Conservation (phyloP, 805 yeast species). For the Naumovozyma baii region DNA sequence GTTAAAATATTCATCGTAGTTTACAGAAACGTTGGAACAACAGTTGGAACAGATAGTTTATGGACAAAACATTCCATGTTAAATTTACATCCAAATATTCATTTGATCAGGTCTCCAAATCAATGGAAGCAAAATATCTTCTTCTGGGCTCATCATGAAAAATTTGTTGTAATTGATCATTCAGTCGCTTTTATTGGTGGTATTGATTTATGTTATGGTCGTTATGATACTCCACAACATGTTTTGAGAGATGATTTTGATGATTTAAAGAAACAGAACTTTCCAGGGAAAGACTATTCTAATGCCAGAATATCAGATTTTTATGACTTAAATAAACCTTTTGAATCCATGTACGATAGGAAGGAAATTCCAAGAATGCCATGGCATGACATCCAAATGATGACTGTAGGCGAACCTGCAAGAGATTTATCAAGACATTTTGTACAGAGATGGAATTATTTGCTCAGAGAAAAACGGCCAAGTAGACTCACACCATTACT, state of each 20-base stretch:
- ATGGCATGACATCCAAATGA: constrained; percentile 98
- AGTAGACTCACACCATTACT: constrained; percentile 86
- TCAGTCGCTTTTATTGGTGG: constrained; percentile 91
- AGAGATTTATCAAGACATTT: constrained; percentile 89
- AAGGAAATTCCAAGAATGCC: constrained; percentile 86
- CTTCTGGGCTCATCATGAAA: constrained; percentile 99
- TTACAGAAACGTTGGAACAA: constrained; percentile 87
- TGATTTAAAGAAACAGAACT: constrained; percentile 43
- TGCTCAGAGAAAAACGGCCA: constrained; percentile 87
- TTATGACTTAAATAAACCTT: constrained; percentile 69
- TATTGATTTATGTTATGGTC: constrained; percentile 87
- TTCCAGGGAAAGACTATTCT: constrained; percentile 96
- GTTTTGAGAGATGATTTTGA: constrained; percentile 69
- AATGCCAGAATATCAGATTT: constrained; percentile 92
- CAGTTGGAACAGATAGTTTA: constrained; percentile 86
- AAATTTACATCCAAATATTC: constrained; percentile 75
- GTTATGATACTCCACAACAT: constrained; percentile 96
- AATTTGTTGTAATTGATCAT: constrained; percentile 76
- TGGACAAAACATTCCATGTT: constrained; percentile 92
- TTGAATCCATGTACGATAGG: constrained; percentile 86
- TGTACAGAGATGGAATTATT: constrained; percentile 94
- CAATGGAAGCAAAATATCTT: constrained; percentile 86
- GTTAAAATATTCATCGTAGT: constrained; percentile 87
- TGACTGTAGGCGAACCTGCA: constrained; percentile 88
- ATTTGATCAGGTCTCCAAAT: constrained; percentile 88